These are phyloP conservation scores for Phycomyces nitens DNA, from an alignment of 192 early-diverging fungal genomes.

Conservation along the genomic window DNA sequence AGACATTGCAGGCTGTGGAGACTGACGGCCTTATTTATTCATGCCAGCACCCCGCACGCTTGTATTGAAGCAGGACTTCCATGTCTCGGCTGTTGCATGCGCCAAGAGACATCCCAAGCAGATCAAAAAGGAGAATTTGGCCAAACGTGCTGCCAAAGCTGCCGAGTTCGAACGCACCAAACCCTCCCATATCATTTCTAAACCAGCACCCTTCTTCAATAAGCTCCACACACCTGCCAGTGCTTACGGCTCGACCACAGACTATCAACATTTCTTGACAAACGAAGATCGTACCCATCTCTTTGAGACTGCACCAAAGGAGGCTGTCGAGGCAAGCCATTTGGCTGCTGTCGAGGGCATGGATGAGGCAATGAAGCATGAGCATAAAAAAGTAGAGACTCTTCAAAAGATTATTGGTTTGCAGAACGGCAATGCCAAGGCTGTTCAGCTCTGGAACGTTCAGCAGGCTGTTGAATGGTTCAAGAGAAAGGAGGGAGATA, in stretches of 20 bases:
- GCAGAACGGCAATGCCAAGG: slow-evolving; percentile 78
- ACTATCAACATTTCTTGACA: slow-evolving; percentile 49
- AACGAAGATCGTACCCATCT: slow-evolving; percentile 44
- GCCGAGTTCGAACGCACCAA: slow-evolving; percentile 32
- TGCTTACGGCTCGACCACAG: slow-evolving; percentile 16
- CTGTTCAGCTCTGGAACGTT: slow-evolving; percentile 75
- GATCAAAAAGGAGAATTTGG: slow-evolving; percentile 40
- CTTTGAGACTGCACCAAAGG: slow-evolving; percentile 44
- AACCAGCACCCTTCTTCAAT: slow-evolving; percentile 26
- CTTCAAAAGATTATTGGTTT: slow-evolving; percentile 71
- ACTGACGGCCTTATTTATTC: not conserved
- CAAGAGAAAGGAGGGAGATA: slow-evolving; percentile 73
- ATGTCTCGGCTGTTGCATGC: slow-evolving; percentile 17
- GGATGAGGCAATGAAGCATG: slow-evolving; percentile 36
- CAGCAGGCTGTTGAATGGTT: slow-evolving; percentile 71
- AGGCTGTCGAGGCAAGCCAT: slow-evolving; percentile 25
- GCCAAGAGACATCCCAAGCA: slow-evolving; percentile 42
- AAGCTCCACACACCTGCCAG: slow-evolving; percentile 31
- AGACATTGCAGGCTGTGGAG: too few species aligned
- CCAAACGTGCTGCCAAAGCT: slow-evolving; percentile 24
- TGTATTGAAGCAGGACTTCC: slow-evolving; percentile 24
- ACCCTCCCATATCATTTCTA: slow-evolving; percentile 34
- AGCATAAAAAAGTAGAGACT: slow-evolving; percentile 55
- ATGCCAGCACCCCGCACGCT: not conserved
- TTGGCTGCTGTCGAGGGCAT: slow-evolving; percentile 30